These are phyloP conservation scores for Phytopythium montanum DNA, from an alignment of 352 stramenopile species.

Conservation along the genomic window DNA sequence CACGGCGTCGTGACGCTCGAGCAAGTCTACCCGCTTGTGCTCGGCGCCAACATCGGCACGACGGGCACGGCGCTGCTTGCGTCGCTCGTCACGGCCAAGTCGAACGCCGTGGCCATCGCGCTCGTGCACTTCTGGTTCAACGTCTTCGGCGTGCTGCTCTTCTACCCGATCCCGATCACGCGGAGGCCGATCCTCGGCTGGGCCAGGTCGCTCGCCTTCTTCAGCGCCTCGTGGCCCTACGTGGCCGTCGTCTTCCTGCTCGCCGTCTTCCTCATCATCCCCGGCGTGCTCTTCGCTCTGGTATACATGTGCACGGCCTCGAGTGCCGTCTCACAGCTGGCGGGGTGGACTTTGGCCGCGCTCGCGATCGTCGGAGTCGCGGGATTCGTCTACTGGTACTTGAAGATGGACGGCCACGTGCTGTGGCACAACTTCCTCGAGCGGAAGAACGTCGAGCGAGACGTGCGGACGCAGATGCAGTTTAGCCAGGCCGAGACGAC, in stretches of 20 bases:
- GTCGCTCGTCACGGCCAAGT: slow-evolving; percentile 77
- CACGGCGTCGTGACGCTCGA: slow-evolving; percentile 86
- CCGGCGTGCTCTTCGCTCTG: slow-evolving; percentile 38
- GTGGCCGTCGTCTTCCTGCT: slow-evolving; percentile 49
- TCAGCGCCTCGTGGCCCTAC: slow-evolving; percentile 54
- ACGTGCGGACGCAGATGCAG: slow-evolving; percentile 7
- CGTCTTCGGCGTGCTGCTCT: slow-evolving; percentile 87
- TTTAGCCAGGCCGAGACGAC: not conserved
- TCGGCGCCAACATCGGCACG: slow-evolving; percentile 92
- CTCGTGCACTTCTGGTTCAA: slow-evolving; percentile 93
- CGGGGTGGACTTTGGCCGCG: not conserved
- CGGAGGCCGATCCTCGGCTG: slow-evolving; percentile 69
- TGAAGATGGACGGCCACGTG: not conserved
- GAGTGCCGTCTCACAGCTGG: not conserved
- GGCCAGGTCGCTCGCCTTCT: slow-evolving; percentile 64
- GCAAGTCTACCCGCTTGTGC: slow-evolving; percentile 86
- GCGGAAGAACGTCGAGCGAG: slow-evolving; percentile 17
- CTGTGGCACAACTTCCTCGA: slow-evolving; percentile 23
- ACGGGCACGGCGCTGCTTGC: slow-evolving; percentile 87
- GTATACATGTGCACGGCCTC: slow-evolving; percentile 50
- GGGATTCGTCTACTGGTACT: slow-evolving; percentile 7
- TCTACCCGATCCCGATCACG: slow-evolving; percentile 89
- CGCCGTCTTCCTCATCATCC: slow-evolving; percentile 43
- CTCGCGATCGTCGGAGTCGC: not conserved
- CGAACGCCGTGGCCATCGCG: slow-evolving; percentile 81